Base-by-base conservation (phyloP, 495 filamentous ascomycete genomes). In the Podospora conica region DNA sequence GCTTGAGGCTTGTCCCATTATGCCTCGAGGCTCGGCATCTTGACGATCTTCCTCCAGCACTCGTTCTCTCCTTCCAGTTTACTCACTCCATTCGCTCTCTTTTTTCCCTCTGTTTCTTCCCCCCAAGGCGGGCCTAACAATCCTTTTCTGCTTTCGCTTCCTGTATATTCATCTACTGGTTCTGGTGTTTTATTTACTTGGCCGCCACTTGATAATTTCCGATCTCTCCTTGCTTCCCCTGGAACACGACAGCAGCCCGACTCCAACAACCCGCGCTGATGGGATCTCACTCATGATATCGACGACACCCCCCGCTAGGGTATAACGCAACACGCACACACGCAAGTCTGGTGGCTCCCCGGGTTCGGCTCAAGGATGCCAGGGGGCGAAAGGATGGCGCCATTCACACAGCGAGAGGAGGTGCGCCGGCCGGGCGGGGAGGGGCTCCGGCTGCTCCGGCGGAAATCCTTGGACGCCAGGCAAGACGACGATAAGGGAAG, bases 321-420 rank as follows among this genome's bases (percentile, higher is more conserved):
- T 58, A 28, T 73, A 61, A 73, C 63, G 63, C 61, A 48, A 65
- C 61, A 60, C 29, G 53, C 61, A 65, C 61, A 60, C 29, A 55
- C 61, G 27, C 40, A 58, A 54, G 54, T 21, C 65, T 68, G 67
- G 65, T 64, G 53, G 64, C 57, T 64, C 48, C 61, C 33, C 56
- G 55, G 58, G 64, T 29, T 65, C 24, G 25, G 22, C 22, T 66
- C 18, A 7, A 69, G 65, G 67, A 75, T 73, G 67, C 58, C 62
- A 55, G 65, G 61, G 68, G 68, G 64, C 53, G 66, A 73, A 64
- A 68, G 61, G 65, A 77, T 77, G 75, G 75, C 75, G 58, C 75
- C 75, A 62, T 25, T 71, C 53, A 60, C 25, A 23, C 60, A 64
- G 33, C 40, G 9, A 54, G 33, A 25, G 0, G 60, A 66, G 9